These are phyloP conservation scores for Phytophthora sp. DNA, from an alignment of 352 stramenopile genomes.

Conservation along the genomic window DNA sequence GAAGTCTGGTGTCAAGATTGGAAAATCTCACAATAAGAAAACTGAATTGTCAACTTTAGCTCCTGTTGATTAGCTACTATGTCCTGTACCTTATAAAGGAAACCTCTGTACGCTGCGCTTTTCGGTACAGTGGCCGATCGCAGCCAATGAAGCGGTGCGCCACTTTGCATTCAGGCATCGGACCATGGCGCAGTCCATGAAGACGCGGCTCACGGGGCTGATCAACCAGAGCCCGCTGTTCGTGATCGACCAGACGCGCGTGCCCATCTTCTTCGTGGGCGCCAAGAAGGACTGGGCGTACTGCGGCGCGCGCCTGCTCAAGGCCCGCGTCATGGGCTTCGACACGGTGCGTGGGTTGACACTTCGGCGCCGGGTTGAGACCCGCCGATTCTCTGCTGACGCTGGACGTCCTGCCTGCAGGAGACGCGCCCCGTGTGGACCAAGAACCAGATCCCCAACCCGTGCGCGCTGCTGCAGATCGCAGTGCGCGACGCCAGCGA, in stretches of 20 bases:
- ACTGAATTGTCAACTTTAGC: too few species aligned
- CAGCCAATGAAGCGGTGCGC: constrained; percentile 19
- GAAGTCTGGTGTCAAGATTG: too few species aligned
- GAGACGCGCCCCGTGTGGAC: constrained; percentile 70
- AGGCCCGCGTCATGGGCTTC: constrained; percentile 64
- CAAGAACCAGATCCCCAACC: constrained; percentile 44
- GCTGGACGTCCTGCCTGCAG: constrained; percentile 28
- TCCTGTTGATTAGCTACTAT: neutral
- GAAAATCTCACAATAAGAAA: too few species aligned
- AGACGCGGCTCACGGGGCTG: constrained; percentile 37
- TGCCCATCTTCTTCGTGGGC: constrained; percentile 60
- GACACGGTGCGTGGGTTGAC: constrained; percentile 64
- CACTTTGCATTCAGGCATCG: neutral
- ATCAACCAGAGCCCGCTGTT: constrained; percentile 69
- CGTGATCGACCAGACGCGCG: constrained; percentile 40
- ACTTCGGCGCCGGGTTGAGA: constrained; percentile 28
- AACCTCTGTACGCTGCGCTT: too few species aligned
- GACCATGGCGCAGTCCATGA: constrained; percentile 27
- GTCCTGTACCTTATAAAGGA: neutral
- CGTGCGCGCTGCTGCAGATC: constrained; percentile 67
- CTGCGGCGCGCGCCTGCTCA: constrained; percentile 52
- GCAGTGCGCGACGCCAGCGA: constrained; percentile 52
- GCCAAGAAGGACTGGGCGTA: constrained; percentile 51
- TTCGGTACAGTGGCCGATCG: neutral
- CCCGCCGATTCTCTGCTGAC: neutral